phyloP scores from a whole-genome alignment of 192 early-diverging fungal genomes.

The Umbelopsis sp. region DNA sequence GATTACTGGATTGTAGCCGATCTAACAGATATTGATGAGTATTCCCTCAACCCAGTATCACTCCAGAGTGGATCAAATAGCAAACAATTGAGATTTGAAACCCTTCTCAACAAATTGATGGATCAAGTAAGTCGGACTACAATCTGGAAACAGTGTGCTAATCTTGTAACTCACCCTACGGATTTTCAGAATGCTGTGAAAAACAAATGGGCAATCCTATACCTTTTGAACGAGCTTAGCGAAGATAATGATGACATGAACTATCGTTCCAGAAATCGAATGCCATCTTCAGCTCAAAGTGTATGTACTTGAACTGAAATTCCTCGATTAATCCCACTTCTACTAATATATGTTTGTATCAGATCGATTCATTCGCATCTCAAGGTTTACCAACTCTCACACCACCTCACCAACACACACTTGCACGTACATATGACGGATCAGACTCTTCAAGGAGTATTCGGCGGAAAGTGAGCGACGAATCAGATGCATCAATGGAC shows the following conservation, averaged over 20 bases:
- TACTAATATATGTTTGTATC: not conserved
- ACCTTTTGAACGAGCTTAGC: slow-evolving; percentile 53
- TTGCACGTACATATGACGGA: not conserved
- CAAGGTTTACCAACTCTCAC: slow-evolving; percentile 2
- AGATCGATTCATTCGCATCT: slow-evolving; percentile 5
- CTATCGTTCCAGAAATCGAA: not conserved
- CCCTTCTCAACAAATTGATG: slow-evolving; percentile 57
- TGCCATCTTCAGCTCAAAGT: not conserved
- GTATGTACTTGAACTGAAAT: not conserved
- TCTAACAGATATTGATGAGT: not conserved
- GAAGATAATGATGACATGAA: slow-evolving; percentile 24
- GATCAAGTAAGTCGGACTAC: slow-evolving; percentile 35
- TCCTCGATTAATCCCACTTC: not conserved
- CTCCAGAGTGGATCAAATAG: slow-evolving; percentile 48
- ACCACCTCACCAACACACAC: not conserved
- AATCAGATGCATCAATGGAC: not conserved
- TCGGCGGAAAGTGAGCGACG: not conserved
- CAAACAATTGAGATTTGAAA: slow-evolving; percentile 61
- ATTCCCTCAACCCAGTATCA: slow-evolving; percentile 48
- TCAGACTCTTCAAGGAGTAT: not conserved
- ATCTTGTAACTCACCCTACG: no score
- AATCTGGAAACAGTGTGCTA: not conserved
- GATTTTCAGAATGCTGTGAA: slow-evolving; percentile 40
- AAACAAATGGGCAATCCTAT: slow-evolving; percentile 62
- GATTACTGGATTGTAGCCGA: not conserved